These are phyloP conservation scores for Chaetomium globosum DNA, from an alignment of 2,329 filamentous ascomycete species.

Conservation along the genomic window DNA sequence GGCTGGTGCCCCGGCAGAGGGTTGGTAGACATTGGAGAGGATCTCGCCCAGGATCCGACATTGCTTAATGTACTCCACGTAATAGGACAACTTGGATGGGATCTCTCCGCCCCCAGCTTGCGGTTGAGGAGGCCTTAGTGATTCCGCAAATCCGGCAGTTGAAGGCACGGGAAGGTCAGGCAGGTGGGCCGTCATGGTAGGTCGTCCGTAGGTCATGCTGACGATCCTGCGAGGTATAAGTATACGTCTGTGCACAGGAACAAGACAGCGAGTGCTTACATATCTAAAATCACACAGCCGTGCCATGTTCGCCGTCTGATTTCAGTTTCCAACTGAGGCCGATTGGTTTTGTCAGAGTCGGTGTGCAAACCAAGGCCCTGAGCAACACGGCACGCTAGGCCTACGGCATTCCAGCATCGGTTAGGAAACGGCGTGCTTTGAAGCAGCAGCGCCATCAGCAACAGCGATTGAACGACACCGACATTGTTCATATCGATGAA, in stretches of 20 bases:
- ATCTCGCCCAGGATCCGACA: conserved; percentile 33
- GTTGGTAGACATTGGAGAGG: conserved; percentile 32
- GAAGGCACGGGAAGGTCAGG: conserved; percentile 31
- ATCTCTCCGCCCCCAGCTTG: neutral
- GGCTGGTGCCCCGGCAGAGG: conserved; percentile 10
- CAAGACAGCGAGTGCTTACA: conserved; percentile 17
- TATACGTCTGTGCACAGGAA: neutral
- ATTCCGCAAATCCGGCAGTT: conserved; percentile 16
- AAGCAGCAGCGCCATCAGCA: conserved; percentile 46
- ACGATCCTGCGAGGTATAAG: conserved; percentile 33
- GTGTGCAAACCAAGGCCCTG: conserved; percentile 48
- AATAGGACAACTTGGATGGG: conserved; percentile 30
- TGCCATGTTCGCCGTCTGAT: conserved; percentile 39
- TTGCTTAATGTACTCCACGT: conserved; percentile 29
- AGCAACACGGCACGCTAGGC: conserved; percentile 47
- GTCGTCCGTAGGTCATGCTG: conserved; percentile 38
- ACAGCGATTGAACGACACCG: conserved; percentile 46
- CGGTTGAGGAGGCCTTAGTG: neutral
- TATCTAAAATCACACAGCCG: conserved; percentile 36
- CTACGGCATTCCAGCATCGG: conserved; percentile 49
- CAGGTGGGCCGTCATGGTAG: conserved; percentile 36
- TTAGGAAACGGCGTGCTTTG: conserved; percentile 48
- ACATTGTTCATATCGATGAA: conserved; percentile 44
- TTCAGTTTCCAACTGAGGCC: conserved; percentile 42
- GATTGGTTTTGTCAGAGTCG: conserved; percentile 24